phyloP scores from a whole-genome alignment of 352 stramenopile species.

The Globisporangium sylvaticum region DNA sequence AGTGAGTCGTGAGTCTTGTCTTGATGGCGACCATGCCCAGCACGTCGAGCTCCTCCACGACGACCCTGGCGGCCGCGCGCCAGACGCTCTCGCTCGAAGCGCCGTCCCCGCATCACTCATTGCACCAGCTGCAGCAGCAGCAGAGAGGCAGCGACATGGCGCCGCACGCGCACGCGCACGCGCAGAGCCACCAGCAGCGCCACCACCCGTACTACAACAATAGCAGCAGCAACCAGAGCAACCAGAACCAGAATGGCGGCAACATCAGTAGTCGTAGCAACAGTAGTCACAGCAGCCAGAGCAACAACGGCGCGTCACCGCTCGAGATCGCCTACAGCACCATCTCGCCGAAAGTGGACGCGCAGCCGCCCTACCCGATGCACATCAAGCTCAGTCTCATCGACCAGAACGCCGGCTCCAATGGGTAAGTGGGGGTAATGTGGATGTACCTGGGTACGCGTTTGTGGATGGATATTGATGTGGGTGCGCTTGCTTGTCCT shows the following conservation, averaged over 20 bases:
- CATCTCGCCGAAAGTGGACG: slow-evolving; percentile 71
- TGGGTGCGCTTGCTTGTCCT: not conserved
- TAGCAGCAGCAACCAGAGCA: not conserved
- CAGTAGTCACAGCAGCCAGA: no score
- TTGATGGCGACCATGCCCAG: slow-evolving; percentile 13
- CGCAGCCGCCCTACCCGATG: slow-evolving; percentile 51
- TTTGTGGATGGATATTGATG: not conserved
- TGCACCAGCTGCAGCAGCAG: no score
- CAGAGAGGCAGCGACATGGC: not conserved
- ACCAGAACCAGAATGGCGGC: not conserved
- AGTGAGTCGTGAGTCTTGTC: not conserved
- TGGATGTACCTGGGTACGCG: not conserved
- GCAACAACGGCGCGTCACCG: slow-evolving; percentile 10
- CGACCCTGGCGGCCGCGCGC: slow-evolving; percentile 6
- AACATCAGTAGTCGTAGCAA: not conserved
- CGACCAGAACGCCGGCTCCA: slow-evolving; percentile 54
- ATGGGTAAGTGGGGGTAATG: slow-evolving; percentile 21
- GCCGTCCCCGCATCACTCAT: not conserved
- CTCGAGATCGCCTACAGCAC: slow-evolving; percentile 81
- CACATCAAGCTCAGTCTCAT: slow-evolving; percentile 86
- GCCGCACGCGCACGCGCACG: not conserved
- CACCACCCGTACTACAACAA: slow-evolving; percentile 1
- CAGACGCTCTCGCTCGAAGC: slow-evolving; percentile 14
- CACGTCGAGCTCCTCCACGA: not conserved
- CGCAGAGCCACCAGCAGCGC: slow-evolving; percentile 1